Conservation (phyloP, 345 rosid genomes). For the Cardamine chenopodiifolia region DNA sequence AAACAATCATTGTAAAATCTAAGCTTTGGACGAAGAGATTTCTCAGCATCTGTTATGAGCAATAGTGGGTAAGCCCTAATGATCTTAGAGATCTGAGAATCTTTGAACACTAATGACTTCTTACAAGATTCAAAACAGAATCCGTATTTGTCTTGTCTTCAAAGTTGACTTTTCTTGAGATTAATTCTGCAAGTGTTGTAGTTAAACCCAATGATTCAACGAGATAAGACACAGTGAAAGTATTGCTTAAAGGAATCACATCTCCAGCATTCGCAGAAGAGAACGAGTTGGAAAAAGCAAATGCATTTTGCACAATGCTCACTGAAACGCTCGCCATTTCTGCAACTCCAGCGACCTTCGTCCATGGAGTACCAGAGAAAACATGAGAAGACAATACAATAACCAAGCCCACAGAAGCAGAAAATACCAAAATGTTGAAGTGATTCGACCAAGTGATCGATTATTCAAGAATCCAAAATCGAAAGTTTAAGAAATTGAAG, state of each 20-base stretch:
- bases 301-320: conserved; percentile 4
- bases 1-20: conserved; percentile 33
- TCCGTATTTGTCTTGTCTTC: conserved; percentile 30
- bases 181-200: conserved; percentile 16
- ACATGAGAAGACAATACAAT: not conserved
- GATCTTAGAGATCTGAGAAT: conserved; percentile 36
- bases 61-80: conserved; percentile 25
- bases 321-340: conserved; percentile 26
- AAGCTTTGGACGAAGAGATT: conserved; percentile 42
- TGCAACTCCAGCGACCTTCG: conserved; percentile 25
- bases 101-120: conserved; percentile 39
- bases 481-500: not conserved
- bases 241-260: not conserved
- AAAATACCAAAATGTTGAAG: not conserved
- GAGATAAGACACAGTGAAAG: conserved; percentile 36
- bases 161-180: conserved; percentile 28
- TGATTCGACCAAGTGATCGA: not conserved
- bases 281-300: conserved; percentile 4
- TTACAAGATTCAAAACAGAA: conserved; percentile 33
- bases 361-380: conserved; percentile 18
- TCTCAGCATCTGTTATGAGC: conserved; percentile 29
- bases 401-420: not conserved
- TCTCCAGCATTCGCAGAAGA: conserved; percentile 3
- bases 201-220: conserved; percentile 40
- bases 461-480: not conserved